Evolutionary conservation across 257 asterid genomes (phyloP), one percentile per base, ranked within the genome.

Genomic region (Lycium barbarum): DNA sequence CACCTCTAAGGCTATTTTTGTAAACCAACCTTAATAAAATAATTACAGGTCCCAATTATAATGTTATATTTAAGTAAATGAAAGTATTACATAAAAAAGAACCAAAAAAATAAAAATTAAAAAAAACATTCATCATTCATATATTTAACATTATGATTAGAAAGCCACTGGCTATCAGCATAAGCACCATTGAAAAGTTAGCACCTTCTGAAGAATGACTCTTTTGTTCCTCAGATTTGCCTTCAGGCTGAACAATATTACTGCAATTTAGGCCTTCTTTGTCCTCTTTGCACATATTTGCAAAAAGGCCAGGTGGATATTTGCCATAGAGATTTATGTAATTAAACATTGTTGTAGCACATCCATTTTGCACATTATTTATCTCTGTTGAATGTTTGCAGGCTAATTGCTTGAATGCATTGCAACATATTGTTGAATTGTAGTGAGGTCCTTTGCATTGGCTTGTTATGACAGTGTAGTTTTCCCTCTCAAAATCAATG

Each of bases 391-490:
- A 61, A 3, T 90, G 86, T 5, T 95, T 94, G 89, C 98, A 96
- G 9, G 91, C 84, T 47, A 96, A 78, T 83, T 88, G 84, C 90
- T 91, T 91, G 57, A 94, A 88, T 0, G 98, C 93, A 0, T 79
- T 49, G 87, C 99, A 96, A 45, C 99, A 94, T 14, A 90, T 58
- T 9, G 89, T 91, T 0, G 87, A 82, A 0, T 88, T 38, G 93
- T 93, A 96, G 9, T 94, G 88, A 1, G 99, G 99, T 43, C 99
- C 98, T 82, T 94, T 96, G 93, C 99, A 96, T 62, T 90, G 95
- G 89, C 98, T 94, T 20, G 98, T 94, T 5, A 96, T 89, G 84
- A 93, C 88, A 4, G 98, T 93, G 90, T 93, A 96, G 92, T 96
- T 96, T 88, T 92, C 88, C 63, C 83, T 84, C 89, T 91, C 94